These are phyloP conservation scores for Hygrophorus pudorinus DNA, from an alignment of 768 basidiomycete genomes.

Conservation along the genomic window DNA sequence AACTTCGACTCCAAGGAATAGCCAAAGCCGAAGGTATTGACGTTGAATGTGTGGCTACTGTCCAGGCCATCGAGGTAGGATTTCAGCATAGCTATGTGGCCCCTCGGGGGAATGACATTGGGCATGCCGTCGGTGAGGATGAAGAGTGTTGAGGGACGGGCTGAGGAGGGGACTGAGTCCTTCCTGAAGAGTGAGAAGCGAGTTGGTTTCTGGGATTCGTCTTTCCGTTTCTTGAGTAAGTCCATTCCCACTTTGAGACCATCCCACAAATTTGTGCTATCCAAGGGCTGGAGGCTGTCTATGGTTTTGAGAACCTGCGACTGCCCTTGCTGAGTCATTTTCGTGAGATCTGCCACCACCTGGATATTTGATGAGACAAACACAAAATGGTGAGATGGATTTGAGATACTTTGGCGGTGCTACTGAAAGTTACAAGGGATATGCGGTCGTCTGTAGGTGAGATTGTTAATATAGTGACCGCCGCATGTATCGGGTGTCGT, in stretches of 20 bases:
- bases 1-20: conserved; percentile 6
- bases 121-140: conserved; percentile 9
- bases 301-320: background rate
- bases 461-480: background rate
- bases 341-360: conserved; percentile 3
- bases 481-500: background rate
- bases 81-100: conserved; percentile 6
- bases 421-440: conserved; percentile 6
- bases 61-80: conserved; percentile 2
- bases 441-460: conserved; percentile 4
- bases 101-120: conserved; percentile 6
- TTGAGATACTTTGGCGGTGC: background rate
- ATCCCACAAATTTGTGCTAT: conserved; percentile 5
- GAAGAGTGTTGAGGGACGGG: conserved; percentile 5
- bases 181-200: background rate
- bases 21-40: conserved; percentile 8
- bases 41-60: conserved; percentile 3
- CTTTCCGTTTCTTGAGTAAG: background rate
- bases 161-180: background rate
- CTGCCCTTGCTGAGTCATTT: conserved; percentile 4
- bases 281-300: background rate
- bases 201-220: background rate
- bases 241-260: conserved; percentile 8
- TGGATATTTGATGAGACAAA: background rate
- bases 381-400: too few species aligned